Base-by-base conservation (phyloP, 2,329 filamentous ascomycete genomes). In the Colletotrichum abscissum region DNA sequence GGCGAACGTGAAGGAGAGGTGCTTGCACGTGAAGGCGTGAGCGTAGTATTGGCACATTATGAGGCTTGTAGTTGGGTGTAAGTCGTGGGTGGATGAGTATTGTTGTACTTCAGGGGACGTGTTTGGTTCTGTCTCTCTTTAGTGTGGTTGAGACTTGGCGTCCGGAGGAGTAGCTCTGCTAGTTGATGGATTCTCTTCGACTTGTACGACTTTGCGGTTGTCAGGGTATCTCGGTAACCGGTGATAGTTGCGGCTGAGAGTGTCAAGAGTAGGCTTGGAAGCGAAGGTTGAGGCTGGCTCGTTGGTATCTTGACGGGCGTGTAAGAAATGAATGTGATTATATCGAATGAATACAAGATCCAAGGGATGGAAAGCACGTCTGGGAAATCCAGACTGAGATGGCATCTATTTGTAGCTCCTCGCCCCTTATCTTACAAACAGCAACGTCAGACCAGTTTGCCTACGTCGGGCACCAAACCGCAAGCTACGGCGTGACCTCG, bases 41-140 rank as follows among this genome's bases (percentile, higher is more conserved):
- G 81, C 82, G 78, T 83, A 83, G 77, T 83, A 83, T 63, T 80
- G 78, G 74, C 82, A 84, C 82, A 83, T 83, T 14, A 38, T 77
- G 74, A 55, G 38, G 16, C 26, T 60, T 19, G 33, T 35, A 35
- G 33, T 35, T 11, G 8, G 33, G 33, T 35, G 11, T 35, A 35
- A 35, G 33, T 35, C 33, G 33, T 35, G 33, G 33, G 11, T 1
- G 33, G 33, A 35, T 12, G 33, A 35, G 33, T 12, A 12, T 35
- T 35, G 8, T 35, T 35, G 33, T 35, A 35, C 12, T 5, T 11
- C 33, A 35, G 11, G 3, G 11, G 11, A 35, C 5, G 33, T 35
- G 33, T 11, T 35, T 35, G 33, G 11, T 35, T 35, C 11, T 35
- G 33, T 12, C 9, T 35, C 11, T 35, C 11, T 35, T 35, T 5